These are phyloP conservation scores for Plasmodium vivax DNA, from an alignment of 169 alveolate species.

Conservation along the genomic window DNA sequence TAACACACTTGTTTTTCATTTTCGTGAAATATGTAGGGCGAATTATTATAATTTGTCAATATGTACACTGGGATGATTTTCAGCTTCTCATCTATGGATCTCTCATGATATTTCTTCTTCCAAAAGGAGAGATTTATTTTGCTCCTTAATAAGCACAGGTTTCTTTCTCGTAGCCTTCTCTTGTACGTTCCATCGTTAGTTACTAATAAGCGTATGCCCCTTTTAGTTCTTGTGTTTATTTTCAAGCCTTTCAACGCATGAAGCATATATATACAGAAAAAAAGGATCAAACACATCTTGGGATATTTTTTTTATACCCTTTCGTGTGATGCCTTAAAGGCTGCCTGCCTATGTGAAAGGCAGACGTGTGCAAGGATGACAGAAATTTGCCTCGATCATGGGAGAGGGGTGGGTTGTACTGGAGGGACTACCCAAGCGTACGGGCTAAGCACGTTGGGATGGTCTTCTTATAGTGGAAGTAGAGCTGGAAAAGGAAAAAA, in stretches of 20 bases:
- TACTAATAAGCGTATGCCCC: background rate
- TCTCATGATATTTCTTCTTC: constrained; percentile 66
- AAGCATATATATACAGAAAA: constrained; percentile 18
- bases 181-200: background rate
- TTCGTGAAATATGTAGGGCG: constrained; percentile 71
- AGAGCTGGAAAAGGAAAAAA: background rate
- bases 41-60: constrained; percentile 53
- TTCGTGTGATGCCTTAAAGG: background rate
- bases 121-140: constrained; percentile 21
- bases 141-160: constrained; percentile 11
- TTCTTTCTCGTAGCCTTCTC: background rate
- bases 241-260: background rate
- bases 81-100: constrained; percentile 60
- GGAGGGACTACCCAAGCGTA: background rate
- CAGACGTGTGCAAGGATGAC: background rate
- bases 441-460: background rate
- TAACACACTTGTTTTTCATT: constrained; percentile 64
- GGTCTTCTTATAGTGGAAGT: background rate
- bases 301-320: background rate
- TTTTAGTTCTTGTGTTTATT: background rate
- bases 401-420: background rate
- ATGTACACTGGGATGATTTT: constrained; percentile 45
- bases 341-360: background rate
- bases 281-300: constrained; percentile 19
- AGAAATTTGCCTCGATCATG: background rate